Evolutionary conservation across 352 stramenopile species (phyloP).

Genomic region (Globisporangium echinulatum): DNA sequence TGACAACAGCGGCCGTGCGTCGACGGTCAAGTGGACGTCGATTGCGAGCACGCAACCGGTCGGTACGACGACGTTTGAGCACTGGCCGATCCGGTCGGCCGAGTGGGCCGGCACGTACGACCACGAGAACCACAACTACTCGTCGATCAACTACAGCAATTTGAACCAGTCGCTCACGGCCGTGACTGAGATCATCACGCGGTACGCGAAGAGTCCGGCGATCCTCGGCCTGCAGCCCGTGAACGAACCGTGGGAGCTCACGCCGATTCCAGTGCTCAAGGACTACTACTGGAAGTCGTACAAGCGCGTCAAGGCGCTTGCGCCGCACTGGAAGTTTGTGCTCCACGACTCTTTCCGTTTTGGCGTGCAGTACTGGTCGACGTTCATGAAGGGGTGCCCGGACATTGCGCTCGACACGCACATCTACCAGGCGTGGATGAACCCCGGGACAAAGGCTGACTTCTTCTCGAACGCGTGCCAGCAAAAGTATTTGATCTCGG

Average conservation of each 20-base stretch:
- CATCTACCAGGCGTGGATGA: slow-evolving; percentile 92
- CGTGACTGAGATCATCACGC: slow-evolving; percentile 87
- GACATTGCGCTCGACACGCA: slow-evolving; percentile 94
- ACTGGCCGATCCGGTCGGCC: slow-evolving; percentile 88
- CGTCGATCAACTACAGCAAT: slow-evolving; percentile 89
- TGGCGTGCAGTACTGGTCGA: slow-evolving; percentile 51
- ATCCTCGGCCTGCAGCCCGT: slow-evolving; percentile 91
- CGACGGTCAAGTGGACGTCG: slow-evolving; percentile 88
- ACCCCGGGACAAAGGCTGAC: slow-evolving; percentile 51
- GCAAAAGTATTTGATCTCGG: slow-evolving; percentile 81
- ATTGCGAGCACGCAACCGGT: slow-evolving; percentile 64
- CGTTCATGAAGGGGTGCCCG: slow-evolving; percentile 79
- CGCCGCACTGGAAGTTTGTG: slow-evolving; percentile 94
- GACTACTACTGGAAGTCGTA: slow-evolving; percentile 96
- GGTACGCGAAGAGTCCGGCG: slow-evolving; percentile 82
- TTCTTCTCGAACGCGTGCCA: slow-evolving; percentile 90
- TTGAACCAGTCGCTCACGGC: slow-evolving; percentile 88
- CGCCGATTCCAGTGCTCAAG: slow-evolving; percentile 88
- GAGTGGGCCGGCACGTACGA: slow-evolving; percentile 91
- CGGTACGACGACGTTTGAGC: slow-evolving; percentile 87
- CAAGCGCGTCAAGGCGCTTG: slow-evolving; percentile 88
- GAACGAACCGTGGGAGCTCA: slow-evolving; percentile 95
- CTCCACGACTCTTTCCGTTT: slow-evolving; percentile 96
- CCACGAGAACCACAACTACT: slow-evolving; percentile 76
- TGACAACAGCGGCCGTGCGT: slow-evolving; percentile 90